Evolutionary conservation across 202 grass and related monocot genomes (phyloP), one percentile per base, ranked within the genome.

Genomic region (Digitaria exilis): DNA sequence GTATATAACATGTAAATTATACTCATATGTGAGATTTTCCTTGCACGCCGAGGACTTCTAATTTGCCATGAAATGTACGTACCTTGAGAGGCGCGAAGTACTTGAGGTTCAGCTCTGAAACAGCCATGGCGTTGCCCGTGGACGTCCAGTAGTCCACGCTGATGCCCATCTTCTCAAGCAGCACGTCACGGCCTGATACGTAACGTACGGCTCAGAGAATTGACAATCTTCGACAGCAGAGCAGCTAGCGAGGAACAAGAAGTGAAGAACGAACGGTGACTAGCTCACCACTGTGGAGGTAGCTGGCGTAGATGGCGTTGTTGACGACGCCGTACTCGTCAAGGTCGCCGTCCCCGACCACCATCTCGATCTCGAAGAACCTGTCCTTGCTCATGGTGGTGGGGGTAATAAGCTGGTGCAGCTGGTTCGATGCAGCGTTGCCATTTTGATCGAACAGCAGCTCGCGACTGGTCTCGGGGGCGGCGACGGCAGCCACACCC

Each of bases 241-340:
- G 51, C 6, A 17, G 46, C 16, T 18, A 49, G 15, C 46, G 14
- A 49, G 15, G 46, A 17, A 19, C 3, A 49, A 49, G n/a, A n/a
- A n/a, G n/a, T 17, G 46, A 49, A 49, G 4, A 4, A 48, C 4
- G 14, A 45, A 48, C 18, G 19, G 21, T 26, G 17, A n/a, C n/a
- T n/a, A n/a, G 67, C 43, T 54, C 4, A 90, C 87, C 87, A 45
- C 86, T 84, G 65, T 88, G 62, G 73, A 90, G 90, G 82, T 89
- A 92, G 42, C 21, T 81, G 42, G 77, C 81, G 77, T 94, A 90
- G 26, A 90, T 66, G n/a, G 79, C 76, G 65, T 82, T 86, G 26
- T 91, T 88, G 45, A 91, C 85, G 77, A 92, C 91, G 39, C 85
- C 82, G 62, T 62, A 94, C 65, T 84, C 44, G 66, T 97, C 91